phyloP scores from a whole-genome alignment of 306 rosid species.

The Acacia melanoxylon region DNA sequence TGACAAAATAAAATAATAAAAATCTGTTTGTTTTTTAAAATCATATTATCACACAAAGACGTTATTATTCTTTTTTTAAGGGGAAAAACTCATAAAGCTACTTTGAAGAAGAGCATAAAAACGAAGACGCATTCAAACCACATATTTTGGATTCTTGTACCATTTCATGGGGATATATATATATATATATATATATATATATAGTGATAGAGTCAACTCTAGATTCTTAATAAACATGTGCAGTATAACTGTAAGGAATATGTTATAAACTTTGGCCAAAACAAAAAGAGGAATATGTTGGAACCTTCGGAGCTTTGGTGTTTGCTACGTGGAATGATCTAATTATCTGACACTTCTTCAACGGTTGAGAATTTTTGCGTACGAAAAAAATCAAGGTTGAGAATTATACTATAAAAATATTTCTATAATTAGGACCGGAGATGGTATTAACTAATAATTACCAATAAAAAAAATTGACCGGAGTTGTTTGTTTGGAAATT shows the following conservation, averaged over 20 bases:
- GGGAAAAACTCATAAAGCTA: background rate
- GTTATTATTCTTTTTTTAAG: background rate
- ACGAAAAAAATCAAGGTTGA: background rate
- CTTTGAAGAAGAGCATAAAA: background rate
- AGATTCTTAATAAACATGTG: background rate
- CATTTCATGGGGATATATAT: background rate
- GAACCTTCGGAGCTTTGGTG: background rate
- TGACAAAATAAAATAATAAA: background rate
- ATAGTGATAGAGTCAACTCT: background rate
- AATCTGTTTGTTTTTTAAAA: background rate
- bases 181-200: no score
- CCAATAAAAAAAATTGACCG: no score
- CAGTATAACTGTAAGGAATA: background rate
- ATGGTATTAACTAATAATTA: no score
- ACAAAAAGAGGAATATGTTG: no score
- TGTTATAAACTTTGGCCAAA: no score
- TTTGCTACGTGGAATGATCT: background rate
- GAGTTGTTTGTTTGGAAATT: background rate
- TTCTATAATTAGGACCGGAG: no score
- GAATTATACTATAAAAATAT: no score
- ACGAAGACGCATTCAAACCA: background rate
- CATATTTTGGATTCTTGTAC: background rate
- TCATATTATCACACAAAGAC: no score
- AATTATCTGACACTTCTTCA: background rate
- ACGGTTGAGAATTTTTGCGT: background rate